Evolutionary conservation across 495 filamentous ascomycete species (phyloP), one percentile per base, ranked within the genome.

Genomic region (Penicillium waksmanii): DNA sequence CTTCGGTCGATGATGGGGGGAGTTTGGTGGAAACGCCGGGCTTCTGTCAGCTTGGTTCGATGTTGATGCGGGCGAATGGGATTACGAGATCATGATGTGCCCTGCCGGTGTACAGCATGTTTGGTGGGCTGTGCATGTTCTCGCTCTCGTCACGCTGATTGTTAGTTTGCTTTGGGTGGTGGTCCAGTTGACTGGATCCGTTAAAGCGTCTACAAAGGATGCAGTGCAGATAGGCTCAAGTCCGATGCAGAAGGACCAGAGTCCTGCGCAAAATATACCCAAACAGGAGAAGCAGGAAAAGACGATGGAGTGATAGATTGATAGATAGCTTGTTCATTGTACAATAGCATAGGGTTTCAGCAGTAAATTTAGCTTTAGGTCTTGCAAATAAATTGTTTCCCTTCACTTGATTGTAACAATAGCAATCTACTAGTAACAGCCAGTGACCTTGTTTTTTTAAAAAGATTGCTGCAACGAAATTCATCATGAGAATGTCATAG

Each of bases 1-100:
- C 89, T 98, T 5, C 84, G 92, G n/a, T 96, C 92, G 64, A 97
- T 98, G 95, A 98, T 98, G 95, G 95, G 94, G 94, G 23, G 89
- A 89, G 25, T 98, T 86, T 66, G 87, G 85, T 18, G 95, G 95
- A 5, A 93, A 96, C 70, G 93, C 92, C 0, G 96, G 91, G 0
- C 76, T 98, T 31, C 69, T 98, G 43, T 93, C 87, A 42, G 78
- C 89, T 2, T 98, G 96, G 96, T 98, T 93, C 67, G 90, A 98
- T 72, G 50, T 81, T 40, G 74, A 80, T 5, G 65, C 64, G 0
- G 76, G 66, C 75, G 87, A 90, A 63, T 98, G 95, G 95, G 80
- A 80, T 62, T 90, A 90, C 52, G 91, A 91, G 57, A 93, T 92
- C 66, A 78, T 75, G 8, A 88, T 84, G 34, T 98, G 95, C 68